Evolutionary conservation across 345 rosid genomes (phyloP).

Genomic region (Mercurialis annua): DNA sequence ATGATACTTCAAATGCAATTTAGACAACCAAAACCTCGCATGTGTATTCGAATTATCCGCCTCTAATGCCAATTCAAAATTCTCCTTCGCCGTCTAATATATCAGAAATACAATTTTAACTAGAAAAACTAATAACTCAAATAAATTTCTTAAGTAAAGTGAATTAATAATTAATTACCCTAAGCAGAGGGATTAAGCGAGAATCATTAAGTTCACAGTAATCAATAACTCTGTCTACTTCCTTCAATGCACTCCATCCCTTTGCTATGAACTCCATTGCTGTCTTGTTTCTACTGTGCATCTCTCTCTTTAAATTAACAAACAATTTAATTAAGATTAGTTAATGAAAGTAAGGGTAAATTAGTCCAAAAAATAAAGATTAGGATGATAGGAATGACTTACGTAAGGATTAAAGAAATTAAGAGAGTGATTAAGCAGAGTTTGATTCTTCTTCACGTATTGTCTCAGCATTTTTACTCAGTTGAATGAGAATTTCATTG

Average conservation of each 20-base stretch:
- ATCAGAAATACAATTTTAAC: background rate
- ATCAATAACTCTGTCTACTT: conserved; percentile 88
- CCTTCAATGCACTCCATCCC: conserved; percentile 82
- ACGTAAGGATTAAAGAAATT: conserved; percentile 26
- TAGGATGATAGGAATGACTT: conserved; percentile 2
- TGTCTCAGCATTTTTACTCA: conserved; percentile 24
- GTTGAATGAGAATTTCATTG: too few relatives aligned
- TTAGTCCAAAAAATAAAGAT: background rate
- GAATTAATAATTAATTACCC: background rate
- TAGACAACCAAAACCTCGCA: conserved; percentile 82
- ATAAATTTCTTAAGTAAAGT: background rate
- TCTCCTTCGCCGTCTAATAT: conserved; percentile 76
- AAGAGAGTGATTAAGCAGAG: conserved; percentile 6
- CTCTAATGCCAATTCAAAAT: conserved; percentile 81
- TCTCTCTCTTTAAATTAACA: conserved; percentile 44
- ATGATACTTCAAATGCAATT: conserved; percentile 79
- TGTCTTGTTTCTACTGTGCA: conserved; percentile 76
- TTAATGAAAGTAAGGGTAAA: background rate
- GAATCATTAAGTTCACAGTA: conserved; percentile 78
- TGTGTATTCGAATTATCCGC: conserved; percentile 74
- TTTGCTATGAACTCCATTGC: conserved; percentile 88
- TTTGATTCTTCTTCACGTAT: conserved; percentile 8
- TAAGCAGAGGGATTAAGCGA: conserved; percentile 78
- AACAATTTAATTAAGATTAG: background rate
- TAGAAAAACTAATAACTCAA: background rate